Conservation (phyloP, 306 rosid genomes). For the Canavalia ensiformis region DNA sequence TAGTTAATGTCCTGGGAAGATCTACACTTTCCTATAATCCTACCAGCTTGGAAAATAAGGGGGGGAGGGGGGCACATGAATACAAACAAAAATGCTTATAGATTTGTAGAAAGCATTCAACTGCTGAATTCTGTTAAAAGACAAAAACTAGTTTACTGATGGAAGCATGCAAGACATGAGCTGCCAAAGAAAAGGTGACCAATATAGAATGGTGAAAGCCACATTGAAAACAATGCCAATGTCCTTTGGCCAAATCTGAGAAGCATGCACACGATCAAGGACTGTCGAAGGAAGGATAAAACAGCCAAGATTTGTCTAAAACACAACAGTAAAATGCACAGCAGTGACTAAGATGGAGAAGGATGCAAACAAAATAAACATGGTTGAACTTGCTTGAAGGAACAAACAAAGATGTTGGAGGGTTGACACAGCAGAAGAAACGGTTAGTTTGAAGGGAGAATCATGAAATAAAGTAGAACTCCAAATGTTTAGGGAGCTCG, state of each 20-base stretch:
- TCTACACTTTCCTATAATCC: neutral
- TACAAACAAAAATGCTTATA: neutral
- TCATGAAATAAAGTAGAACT: too few relatives aligned
- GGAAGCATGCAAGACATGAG: neutral
- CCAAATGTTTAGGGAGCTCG: too few relatives aligned
- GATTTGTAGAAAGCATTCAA: neutral
- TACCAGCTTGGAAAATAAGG: neutral
- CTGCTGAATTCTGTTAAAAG: neutral
- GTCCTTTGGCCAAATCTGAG: conserved; percentile 18
- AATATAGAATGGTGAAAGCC: neutral
- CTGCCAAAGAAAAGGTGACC: neutral
- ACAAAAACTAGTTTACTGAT: neutral
- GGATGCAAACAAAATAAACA: too few relatives aligned
- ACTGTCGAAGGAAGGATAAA: too few relatives aligned
- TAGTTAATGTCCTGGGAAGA: conserved; percentile 8
- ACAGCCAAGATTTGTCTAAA: too few relatives aligned
- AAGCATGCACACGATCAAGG: neutral
- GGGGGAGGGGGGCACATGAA: neutral
- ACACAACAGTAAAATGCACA: too few relatives aligned
- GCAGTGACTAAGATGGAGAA: too few relatives aligned
- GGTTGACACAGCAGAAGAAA: too few relatives aligned
- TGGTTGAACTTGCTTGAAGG: too few relatives aligned
- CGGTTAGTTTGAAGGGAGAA: too few relatives aligned
- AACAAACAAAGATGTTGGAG: too few relatives aligned
- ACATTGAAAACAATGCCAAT: neutral